Base-by-base conservation (phyloP, 371 early-diverging fungal species). In the Rhizomucor miehei region DNA sequence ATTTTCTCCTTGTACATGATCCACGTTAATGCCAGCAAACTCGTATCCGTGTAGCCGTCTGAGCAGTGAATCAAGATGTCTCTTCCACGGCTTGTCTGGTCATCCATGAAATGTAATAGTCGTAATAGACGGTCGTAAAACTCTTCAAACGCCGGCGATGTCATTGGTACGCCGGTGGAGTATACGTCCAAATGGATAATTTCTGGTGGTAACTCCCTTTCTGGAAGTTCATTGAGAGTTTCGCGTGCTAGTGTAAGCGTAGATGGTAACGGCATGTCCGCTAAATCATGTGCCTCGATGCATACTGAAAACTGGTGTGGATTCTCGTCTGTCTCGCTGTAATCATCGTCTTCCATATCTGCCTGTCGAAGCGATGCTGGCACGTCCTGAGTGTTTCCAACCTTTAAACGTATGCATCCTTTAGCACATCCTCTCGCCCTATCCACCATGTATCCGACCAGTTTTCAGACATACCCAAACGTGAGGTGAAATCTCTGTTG, bases 31-130 rank as follows among this genome's bases (percentile, higher is more conserved):
- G 69, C 75, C 13, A 86, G 29, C 16, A 81, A 43, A 35, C 80
- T 77, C 1, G 80, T 74, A 49, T 86, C 86, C 0, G 82, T 84
- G 46, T 86, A 86, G 11, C 84, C 86, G 44, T 86, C 86, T 2
- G 78, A 65, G 41, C 84, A 86, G 51, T 86, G 82, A 44, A 86
- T 76, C 34, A 86, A 54, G 8, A 81, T 73, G 3, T 60, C 66
- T 3, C 79, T 68, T 10, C 71, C 60, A 4, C 51, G 20, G 0
- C 49, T 54, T n/a, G 65, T 51, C 56, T 77, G 70, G 19, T 67
- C 57, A 23, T 69, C 63, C 54, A 81, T 66, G 58, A 77, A 68
- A 24, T 47, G 53, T 51, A 79, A 48, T 48, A 86, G 37, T n/a
- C 53, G 57, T 1, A 57, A 24, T 1, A 78, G 37, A 0, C 62